Conservation (phyloP, 768 basidiomycete genomes). For the Heimioporus sp. region DNA sequence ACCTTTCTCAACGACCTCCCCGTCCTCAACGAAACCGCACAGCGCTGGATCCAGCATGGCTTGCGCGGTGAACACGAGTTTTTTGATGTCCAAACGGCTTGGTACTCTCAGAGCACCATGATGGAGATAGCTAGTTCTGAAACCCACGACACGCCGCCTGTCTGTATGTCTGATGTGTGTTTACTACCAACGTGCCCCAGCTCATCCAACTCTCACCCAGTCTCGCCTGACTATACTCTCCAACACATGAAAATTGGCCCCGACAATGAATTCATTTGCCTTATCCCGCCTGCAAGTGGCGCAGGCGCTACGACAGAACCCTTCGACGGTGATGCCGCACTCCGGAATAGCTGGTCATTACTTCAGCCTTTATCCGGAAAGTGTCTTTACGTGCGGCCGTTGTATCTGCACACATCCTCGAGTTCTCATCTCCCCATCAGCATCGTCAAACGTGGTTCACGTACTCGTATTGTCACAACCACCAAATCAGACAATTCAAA, state of each 20-base stretch:
- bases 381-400: conserved; percentile 77
- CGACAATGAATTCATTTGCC: conserved; percentile 69
- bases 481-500: conserved; percentile 94
- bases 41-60: conserved; percentile 71
- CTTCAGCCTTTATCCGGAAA: conserved; percentile 75
- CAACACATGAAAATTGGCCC: conserved; percentile 76
- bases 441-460: conserved; percentile 95
- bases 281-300: conserved; percentile 66
- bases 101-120: conserved; percentile 38
- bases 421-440: conserved; percentile 43
- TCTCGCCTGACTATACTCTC: conserved; percentile 48
- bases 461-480: conserved; percentile 94
- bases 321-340: conserved; percentile 56
- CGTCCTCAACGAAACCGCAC: conserved; percentile 66
- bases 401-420: conserved; percentile 25
- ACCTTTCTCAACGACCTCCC: conserved; percentile 80
- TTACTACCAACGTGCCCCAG: background rate
- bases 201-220: conserved; percentile 15
- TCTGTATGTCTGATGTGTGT: conserved; percentile 38
- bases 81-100: conserved; percentile 54
- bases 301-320: conserved; percentile 47
- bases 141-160: conserved; percentile 22
- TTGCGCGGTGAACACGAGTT: conserved; percentile 75
- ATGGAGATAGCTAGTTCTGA: conserved; percentile 64
- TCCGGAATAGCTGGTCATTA: conserved; percentile 79